Evolutionary conservation across 73 alveolate species (phyloP).

Genomic region (Uronychia setigera): DNA sequence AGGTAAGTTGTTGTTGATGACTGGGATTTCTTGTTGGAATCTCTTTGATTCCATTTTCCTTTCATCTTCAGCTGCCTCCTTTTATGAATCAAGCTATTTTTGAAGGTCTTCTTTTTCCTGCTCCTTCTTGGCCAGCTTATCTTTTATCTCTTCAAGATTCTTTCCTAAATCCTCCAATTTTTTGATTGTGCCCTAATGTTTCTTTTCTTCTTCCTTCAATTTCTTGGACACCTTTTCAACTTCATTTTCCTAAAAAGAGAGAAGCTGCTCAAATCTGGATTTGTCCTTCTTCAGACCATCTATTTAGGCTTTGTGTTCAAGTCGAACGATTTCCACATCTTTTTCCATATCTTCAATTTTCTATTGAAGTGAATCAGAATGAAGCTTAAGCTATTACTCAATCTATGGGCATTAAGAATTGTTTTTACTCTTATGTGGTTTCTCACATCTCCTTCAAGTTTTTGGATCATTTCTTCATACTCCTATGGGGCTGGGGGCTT

Average conservation of each 20-base stretch:
- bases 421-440: conserved; percentile 15
- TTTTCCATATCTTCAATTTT: conserved; percentile 9
- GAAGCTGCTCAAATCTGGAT: not conserved
- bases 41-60: no score
- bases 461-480: conserved; percentile 38
- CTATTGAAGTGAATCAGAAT: conserved; percentile 32
- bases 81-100: not conserved
- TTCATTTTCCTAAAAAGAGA: not conserved
- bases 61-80: not conserved
- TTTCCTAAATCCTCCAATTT: not conserved
- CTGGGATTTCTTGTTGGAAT: no score
- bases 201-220: not conserved
- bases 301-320: not conserved
- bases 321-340: not conserved
- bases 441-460: conserved; percentile 42
- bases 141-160: not conserved
- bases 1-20: no score
- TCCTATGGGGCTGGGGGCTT: conserved; percentile 1
- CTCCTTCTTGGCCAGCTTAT: not conserved
- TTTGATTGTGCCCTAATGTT: no score
- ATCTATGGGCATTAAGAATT: not conserved
- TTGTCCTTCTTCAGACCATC: not conserved
- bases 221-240: not conserved
- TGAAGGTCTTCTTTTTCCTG: not conserved
- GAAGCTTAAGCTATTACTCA: conserved; percentile 46